phyloP scores from a whole-genome alignment of 805 yeast species.

The Candida insectalens region DNA sequence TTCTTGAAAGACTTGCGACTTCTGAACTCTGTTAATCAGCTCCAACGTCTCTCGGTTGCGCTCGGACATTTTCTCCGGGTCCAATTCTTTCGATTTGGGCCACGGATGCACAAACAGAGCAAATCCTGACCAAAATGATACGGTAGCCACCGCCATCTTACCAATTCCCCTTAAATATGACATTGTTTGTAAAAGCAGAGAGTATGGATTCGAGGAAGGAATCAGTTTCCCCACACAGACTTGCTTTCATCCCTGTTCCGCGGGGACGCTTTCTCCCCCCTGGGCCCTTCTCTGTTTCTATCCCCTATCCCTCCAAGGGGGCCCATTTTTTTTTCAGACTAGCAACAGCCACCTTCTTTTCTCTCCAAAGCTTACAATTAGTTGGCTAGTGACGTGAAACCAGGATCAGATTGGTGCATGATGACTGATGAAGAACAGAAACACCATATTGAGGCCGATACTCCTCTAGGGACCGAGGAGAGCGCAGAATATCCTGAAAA shows the following conservation, averaged over 20 bases:
- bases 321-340: too few species aligned
- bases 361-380: too few species aligned
- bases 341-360: too few species aligned
- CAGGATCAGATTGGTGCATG: too few species aligned
- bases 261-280: too few species aligned
- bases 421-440: too few species aligned
- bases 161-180: conserved; percentile 5
- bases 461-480: not conserved
- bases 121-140: conserved; percentile 21
- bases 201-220: too few species aligned
- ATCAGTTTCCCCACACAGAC: too few species aligned
- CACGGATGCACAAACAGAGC: conserved; percentile 22
- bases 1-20: conserved; percentile 16
- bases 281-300: too few species aligned
- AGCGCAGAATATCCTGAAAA: not conserved
- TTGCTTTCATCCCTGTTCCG: too few species aligned
- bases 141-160: conserved; percentile 7
- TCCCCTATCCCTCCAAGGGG: too few species aligned
- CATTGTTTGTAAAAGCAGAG: not conserved
- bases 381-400: too few species aligned
- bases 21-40: conserved; percentile 19
- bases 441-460: not conserved
- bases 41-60: conserved; percentile 9
- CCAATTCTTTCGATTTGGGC: conserved; percentile 14
- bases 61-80: conserved; percentile 2